Conservation (phyloP, 345 rosid genomes). For the Rubroshorea leprosula region DNA sequence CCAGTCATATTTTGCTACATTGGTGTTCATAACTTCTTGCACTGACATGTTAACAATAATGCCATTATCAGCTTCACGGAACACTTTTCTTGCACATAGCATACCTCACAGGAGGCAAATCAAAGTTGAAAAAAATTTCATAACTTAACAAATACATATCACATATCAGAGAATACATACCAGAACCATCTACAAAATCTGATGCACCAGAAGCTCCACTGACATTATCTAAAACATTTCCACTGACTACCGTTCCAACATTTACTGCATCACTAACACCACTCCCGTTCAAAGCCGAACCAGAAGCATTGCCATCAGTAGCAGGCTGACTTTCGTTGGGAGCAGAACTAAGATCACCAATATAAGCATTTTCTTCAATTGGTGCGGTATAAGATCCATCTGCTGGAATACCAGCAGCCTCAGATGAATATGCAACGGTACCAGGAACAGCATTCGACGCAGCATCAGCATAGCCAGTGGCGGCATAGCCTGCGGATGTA, state of each 20-base stretch:
- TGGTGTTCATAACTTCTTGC: too few relatives aligned
- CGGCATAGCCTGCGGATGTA: constrained; percentile 26
- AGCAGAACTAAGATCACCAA: constrained; percentile 11
- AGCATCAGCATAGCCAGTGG: constrained; percentile 9
- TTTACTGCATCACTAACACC: constrained; percentile 27
- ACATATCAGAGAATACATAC: constrained; percentile 34
- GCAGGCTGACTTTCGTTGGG: constrained; percentile 19
- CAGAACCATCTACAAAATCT: constrained; percentile 45
- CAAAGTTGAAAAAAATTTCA: neutral
- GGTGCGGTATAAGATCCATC: constrained; percentile 18
- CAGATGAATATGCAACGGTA: constrained; percentile 23
- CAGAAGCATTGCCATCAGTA: constrained; percentile 20
- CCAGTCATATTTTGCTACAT: too few relatives aligned
- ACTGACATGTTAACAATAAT: neutral
- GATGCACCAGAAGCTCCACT: constrained; percentile 35
- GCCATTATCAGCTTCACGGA: too few relatives aligned
- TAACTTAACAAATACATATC: neutral
- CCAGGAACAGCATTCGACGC: neutral
- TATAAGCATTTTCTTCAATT: constrained; percentile 13
- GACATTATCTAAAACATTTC: constrained; percentile 34
- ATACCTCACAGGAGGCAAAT: neutral
- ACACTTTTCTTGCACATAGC: too few relatives aligned
- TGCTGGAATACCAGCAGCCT: constrained; percentile 29
- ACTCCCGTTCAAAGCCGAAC: constrained; percentile 55
- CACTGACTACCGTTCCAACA: constrained; percentile 48